Conservation (phyloP, 495 filamentous ascomycete species). For the Xylaria flabelliformis region DNA sequence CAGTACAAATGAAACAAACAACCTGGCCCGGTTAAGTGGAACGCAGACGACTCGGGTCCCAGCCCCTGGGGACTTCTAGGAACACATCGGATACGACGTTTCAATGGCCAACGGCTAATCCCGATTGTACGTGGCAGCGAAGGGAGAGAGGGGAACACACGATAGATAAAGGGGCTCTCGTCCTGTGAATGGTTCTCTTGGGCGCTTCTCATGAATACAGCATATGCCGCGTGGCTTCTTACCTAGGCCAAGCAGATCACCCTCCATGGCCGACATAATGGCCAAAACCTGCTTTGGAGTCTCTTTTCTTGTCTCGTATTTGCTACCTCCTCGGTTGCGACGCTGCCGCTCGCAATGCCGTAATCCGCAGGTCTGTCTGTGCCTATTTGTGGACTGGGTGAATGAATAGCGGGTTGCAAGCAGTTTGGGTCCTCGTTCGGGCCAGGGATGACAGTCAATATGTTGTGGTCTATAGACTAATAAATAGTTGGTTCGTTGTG, state of each 20-base stretch:
- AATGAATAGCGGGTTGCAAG: constrained; percentile 18
- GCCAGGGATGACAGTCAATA: constrained; percentile 15
- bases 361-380: not conserved
- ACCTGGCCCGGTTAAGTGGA: constrained; percentile 46
- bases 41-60: constrained; percentile 21
- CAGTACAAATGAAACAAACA: constrained; percentile 58
- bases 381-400: constrained; percentile 12
- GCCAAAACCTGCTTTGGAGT: constrained; percentile 25
- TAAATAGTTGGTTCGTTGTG: constrained; percentile 21
- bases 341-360: constrained; percentile 20
- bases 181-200: constrained; percentile 14
- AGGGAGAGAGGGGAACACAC: not conserved
- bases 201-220: constrained; percentile 6
- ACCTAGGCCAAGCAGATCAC: constrained; percentile 29
- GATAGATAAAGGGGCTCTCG: constrained; percentile 21
- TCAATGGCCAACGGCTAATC: constrained; percentile 16
- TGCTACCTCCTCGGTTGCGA: constrained; percentile 24
- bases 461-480: constrained; percentile 26
- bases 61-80: constrained; percentile 5
- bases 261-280: constrained; percentile 29
- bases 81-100: not conserved
- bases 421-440: constrained; percentile 13
- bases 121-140: constrained; percentile 1
- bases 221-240: constrained; percentile 16
- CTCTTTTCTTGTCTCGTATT: constrained; percentile 23